These are phyloP conservation scores for Datisca glomerata DNA, from an alignment of 306 rosid genomes.

Conservation along the genomic window DNA sequence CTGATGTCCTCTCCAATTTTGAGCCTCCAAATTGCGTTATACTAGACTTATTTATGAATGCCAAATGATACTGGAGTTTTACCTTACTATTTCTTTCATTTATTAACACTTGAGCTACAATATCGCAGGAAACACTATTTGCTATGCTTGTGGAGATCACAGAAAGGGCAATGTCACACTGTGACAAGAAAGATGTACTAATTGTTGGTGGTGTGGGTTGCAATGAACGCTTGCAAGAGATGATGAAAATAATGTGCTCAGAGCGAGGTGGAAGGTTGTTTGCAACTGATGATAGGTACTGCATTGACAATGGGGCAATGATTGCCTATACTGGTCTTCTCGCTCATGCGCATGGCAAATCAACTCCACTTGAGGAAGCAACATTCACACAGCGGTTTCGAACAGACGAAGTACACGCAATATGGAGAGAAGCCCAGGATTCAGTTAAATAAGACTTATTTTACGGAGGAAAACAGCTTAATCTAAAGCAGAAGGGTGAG, in stretches of 20 bases:
- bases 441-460: no score
- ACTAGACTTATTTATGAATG: no score
- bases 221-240: slow-evolving; percentile 80
- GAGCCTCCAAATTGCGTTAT: no score
- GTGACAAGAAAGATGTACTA: slow-evolving; percentile 79
- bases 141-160: slow-evolving; percentile 98
- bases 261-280: slow-evolving; percentile 84
- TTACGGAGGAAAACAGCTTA: no score
- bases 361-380: slow-evolving; percentile 57
- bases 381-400: slow-evolving; percentile 83
- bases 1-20: no score
- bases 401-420: slow-evolving; percentile 86
- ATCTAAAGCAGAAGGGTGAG: no score
- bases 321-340: slow-evolving; percentile 93
- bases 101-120: no score
- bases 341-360: slow-evolving; percentile 54
- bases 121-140: slow-evolving; percentile 57
- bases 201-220: slow-evolving; percentile 96
- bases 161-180: slow-evolving; percentile 92
- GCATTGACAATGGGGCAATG: slow-evolving; percentile 92
- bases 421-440: slow-evolving; percentile 87
- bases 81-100: no score
- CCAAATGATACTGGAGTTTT: no score
- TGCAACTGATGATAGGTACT: slow-evolving; percentile 89
- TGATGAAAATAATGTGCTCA: slow-evolving; percentile 88